These are phyloP conservation scores for Lasiodiplodia hormozganensis DNA, from an alignment of 2,329 filamentous ascomycete genomes.

Conservation along the genomic window DNA sequence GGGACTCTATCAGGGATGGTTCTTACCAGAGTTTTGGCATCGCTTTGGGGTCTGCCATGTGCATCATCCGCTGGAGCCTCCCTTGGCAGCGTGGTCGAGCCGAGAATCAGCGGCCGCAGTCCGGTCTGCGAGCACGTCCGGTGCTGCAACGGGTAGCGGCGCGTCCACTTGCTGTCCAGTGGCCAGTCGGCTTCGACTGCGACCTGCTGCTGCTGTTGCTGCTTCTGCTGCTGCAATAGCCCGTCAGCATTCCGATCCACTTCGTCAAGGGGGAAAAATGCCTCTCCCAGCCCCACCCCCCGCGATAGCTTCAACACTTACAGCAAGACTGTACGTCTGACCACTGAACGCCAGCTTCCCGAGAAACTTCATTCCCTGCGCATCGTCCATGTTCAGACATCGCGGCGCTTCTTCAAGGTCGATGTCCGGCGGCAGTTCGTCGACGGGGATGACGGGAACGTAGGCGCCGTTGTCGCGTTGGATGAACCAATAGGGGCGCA, in stretches of 20 bases:
- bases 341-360: conserved; percentile 37
- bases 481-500: conserved; percentile 46
- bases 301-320: neutral
- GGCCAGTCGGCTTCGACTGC: too few relatives aligned
- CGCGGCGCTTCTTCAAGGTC: conserved; percentile 47
- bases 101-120: neutral
- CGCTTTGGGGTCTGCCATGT: too few relatives aligned
- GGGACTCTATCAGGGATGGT: too few relatives aligned
- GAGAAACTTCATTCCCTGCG: conserved; percentile 40
- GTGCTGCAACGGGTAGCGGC: neutral
- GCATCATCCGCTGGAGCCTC: neutral
- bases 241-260: neutral
- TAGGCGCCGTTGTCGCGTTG: conserved; percentile 43
- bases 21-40: too few relatives aligned
- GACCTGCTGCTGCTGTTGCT: neutral
- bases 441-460: conserved; percentile 51
- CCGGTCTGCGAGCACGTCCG: neutral
- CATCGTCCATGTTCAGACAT: conserved; percentile 40
- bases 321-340: conserved; percentile 8
- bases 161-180: neutral
- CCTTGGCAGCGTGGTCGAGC: neutral
- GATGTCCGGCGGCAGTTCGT: conserved; percentile 50
- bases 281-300: too few relatives aligned
- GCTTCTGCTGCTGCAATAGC: neutral
- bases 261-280: too few relatives aligned